phyloP scores from a whole-genome alignment of 371 early-diverging fungal genomes.

The Mucor irregularis region DNA sequence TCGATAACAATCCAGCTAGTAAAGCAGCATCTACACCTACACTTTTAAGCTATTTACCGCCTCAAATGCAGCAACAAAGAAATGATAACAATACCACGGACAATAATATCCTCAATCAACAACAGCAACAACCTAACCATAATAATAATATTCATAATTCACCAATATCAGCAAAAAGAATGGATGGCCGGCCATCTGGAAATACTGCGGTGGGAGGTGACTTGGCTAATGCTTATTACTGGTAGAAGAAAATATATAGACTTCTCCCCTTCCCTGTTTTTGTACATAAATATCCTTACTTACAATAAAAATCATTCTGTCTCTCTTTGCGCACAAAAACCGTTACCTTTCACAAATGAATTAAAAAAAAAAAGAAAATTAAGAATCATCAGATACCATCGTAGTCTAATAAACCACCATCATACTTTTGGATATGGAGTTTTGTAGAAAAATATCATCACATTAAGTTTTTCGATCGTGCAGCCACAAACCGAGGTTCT shows the following conservation, averaged over 20 bases:
- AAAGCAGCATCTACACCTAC: not conserved
- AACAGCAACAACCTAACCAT: not conserved
- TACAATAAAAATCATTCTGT: not conserved
- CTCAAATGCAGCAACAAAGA: not conserved
- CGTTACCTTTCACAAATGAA: not conserved
- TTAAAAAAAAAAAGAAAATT: not conserved
- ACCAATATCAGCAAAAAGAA: not conserved
- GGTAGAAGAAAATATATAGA: conserved; percentile 3
- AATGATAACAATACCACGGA: not conserved
- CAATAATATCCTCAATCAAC: not conserved
- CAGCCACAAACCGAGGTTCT: not conserved
- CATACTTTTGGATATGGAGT: conserved; percentile 20
- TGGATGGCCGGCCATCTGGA: conserved; percentile 27
- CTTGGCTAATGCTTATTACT: conserved; percentile 22
- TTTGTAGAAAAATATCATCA: conserved; percentile 21
- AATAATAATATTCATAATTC: not conserved
- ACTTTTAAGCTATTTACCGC: conserved; percentile 4
- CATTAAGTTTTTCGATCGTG: conserved; percentile 5
- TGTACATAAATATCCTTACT: not conserved
- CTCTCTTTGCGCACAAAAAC: no score
- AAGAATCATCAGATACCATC: conserved; percentile 18
- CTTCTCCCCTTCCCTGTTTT: no score
- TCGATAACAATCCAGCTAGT: not conserved
- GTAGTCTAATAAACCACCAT: conserved; percentile 16
- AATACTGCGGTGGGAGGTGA: not conserved